Evolutionary conservation across 2,329 filamentous ascomycete species (phyloP), one percentile per base, ranked within the genome.

Genomic region (Mycocentrospora acerina): DNA sequence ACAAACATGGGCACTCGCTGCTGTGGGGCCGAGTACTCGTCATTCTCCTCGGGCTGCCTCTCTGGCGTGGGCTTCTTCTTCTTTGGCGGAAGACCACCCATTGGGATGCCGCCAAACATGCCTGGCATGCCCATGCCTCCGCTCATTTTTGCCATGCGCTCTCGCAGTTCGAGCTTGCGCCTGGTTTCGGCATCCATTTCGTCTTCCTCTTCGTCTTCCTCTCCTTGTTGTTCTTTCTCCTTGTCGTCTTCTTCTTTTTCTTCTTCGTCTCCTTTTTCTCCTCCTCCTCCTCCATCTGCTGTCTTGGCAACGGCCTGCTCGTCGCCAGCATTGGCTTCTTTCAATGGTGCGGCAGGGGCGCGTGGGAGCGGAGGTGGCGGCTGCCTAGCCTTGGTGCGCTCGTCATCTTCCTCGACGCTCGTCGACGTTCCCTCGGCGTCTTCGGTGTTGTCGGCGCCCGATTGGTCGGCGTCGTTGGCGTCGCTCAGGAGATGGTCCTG

Each of bases 61-160:
- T 60, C 64, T 29, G 66, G 62, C 2, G 50, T 40, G 19, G 74
- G 52, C 55, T 74, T 77, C 25, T 75, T 72, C 55, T 74, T 77
- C 25, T 75, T 72, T 57, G 79, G 81, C 50, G 74, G 73, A 33
- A 71, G 63, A 4, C 69, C 70, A 42, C 77, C 72, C 70, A 85
- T 78, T 12, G 83, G 79, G 64, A 89, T 80, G 43, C 81, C 82
- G 25, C 78, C 80, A 13, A 95, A 94, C 83, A 97, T 93, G 56
- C 89, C 88, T 63, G 89, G 83, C 85, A 97, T 95, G 31, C 89
- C 89, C 88, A 95, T 95, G 28, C 91, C 91, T 38, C 91, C 91
- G 53, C 91, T 95, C 86, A 98, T 93, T 71, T 95, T 96, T 30
- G 93, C 93, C 89, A 98, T 98, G 55, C 93, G 83, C 46, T 93